These are phyloP conservation scores for Murraya koenigii DNA, from an alignment of 345 rosid species.

Conservation along the genomic window DNA sequence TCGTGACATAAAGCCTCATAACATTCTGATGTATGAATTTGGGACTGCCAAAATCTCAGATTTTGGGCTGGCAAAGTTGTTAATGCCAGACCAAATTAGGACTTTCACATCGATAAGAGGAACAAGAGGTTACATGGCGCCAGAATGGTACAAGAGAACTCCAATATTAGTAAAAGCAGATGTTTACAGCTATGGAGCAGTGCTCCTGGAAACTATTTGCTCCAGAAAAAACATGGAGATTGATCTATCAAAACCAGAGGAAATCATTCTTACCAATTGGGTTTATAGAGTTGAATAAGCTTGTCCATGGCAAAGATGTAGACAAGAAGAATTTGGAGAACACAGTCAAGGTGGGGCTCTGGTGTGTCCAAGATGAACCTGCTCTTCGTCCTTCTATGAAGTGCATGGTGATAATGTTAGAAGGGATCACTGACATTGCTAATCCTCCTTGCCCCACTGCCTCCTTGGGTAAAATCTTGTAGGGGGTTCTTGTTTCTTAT, in stretches of 20 bases:
- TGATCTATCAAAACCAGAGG: background rate
- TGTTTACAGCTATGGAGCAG: slow-evolving; percentile 21
- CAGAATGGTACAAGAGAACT: slow-evolving; percentile 18
- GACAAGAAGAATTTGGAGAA: background rate
- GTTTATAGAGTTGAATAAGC: background rate
- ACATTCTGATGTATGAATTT: too few species aligned
- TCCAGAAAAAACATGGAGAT: slow-evolving; percentile 20
- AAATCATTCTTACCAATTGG: background rate
- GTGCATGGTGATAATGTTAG: slow-evolving; percentile 1
- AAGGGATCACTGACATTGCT: background rate
- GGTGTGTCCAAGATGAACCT: slow-evolving; percentile 10
- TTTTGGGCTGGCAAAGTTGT: too few species aligned
- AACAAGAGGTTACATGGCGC: slow-evolving; percentile 8
- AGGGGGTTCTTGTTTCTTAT: background rate
- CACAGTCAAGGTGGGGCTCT: background rate
- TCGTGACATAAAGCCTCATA: too few species aligned
- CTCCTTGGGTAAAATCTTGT: background rate
- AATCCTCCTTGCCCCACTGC: slow-evolving; percentile 5
- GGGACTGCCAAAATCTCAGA: too few species aligned
- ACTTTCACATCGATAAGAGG: background rate
- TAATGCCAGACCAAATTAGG: too few species aligned
- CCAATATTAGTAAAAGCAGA: slow-evolving; percentile 25
- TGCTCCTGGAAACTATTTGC: slow-evolving; percentile 21
- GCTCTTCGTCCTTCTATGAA: slow-evolving; percentile 8
- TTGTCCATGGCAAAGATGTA: background rate